Evolutionary conservation across 176 grass and related monocot species (phyloP), one percentile per base, ranked within the genome.

Genomic region (Oropetium thomaeum): DNA sequence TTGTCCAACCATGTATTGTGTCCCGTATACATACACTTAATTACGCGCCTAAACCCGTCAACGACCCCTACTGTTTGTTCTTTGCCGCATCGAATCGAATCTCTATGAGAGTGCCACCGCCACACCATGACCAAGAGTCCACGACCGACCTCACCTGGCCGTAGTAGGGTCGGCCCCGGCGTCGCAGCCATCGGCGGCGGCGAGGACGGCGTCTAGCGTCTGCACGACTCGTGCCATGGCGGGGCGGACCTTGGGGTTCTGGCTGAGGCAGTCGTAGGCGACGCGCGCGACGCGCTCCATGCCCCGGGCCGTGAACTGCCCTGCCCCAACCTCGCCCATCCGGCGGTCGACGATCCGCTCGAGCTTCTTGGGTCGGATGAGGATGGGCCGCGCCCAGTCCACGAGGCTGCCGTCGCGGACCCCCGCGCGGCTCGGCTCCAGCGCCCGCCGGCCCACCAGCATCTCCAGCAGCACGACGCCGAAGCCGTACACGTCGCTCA

Each of bases 401-500:
- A 92, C 89, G 0, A 96, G 86, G 86, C 75, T 87, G n/a, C 90
- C 82, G 5, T 69, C 69, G 12, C 89, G 70, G 8, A 22, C 43
- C 5, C 81, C 86, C 5, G 76, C 60, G 25, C 83, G 37, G 76
- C 44, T 73, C 19, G 80, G 87, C 55, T 96, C 89, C 70, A 89
- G 48, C n/a, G 89, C 89, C 5, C 84, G 87, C 58, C 74, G 77
- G 26, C 92, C 86, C 30, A 89, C 85, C 30, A 96, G 76, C 63
- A 96, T 84, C 84, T 96, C 92, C 35, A 96, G 84, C 61, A 96
- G 92, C 75, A 96, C 78, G 10, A 96, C 92, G 19, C 92, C 89
- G 55, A 89, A 92, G 63, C 92, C 87, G 69, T 96, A 96, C 27
- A 96, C 92, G 79, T 96, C 92, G 75, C 92, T 96, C 87, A 88